Base-by-base conservation (phyloP, 805 yeast species). In the Metschnikowia lachancei region DNA sequence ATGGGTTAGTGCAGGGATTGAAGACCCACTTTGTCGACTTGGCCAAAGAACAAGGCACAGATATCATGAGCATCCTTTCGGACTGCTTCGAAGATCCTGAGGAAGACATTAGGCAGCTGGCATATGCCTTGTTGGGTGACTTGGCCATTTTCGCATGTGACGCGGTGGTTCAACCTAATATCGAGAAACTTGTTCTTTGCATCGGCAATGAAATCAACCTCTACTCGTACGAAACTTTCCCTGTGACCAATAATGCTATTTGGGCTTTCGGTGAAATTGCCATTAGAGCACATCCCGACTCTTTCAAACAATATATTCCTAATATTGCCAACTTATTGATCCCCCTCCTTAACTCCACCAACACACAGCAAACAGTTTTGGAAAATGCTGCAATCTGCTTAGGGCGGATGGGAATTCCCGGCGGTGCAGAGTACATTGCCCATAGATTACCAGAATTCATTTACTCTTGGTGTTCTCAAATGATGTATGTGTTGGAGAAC, bases 191-290 rank as follows among this genome's bases (percentile, higher is more conserved):
- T 17, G 66, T 89, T 51, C 72, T 80, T n/a, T 75, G 81, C 49
- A 81, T 90, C 51, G 82, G 85, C 4, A 78, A 77, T 48, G 95
- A 87, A 63, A 75, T 86, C 55, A 76, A 80, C 53, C 72, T 75
- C 51, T 64, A 82, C 49, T 66, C 72, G 9, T 74, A 65, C 58
- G 69, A 67, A 38, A 70, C 82, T 1, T 74, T 69, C 49, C 81
- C 92, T 0, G 89, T 86, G 2, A 83, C 83, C 57, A 87, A 87
- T 65, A 94, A 94, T 64, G 94, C 98, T 1, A 82, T 88, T 41
- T 94, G 99, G 99, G 80, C 96, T 1, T 68, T 87, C 12, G 98
- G 99, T 36, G 96, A 94, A 63, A 80, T 94, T 26, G 75, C 88
- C 3, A 71, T 90, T 58, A 77, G 87, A 46, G 59, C 79, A 13